phyloP scores from a whole-genome alignment of 1,139 yeast genomes.

The Sugiyamaella pinicola region DNA sequence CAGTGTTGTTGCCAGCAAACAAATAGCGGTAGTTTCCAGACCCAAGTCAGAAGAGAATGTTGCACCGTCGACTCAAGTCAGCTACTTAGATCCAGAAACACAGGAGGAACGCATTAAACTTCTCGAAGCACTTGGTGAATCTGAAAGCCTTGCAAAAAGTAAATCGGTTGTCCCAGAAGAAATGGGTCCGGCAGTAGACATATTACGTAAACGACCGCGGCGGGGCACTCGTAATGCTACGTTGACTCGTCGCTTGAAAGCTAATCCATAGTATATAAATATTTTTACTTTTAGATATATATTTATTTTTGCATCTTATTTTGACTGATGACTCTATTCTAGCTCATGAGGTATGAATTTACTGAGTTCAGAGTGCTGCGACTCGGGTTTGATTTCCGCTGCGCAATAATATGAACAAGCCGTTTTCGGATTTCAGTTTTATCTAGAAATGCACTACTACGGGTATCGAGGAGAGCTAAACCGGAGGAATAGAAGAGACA shows the following conservation, averaged over 20 bases:
- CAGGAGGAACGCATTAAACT: constrained; percentile 31
- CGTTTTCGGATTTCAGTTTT: constrained; percentile 56
- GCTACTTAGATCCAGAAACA: constrained; percentile 34
- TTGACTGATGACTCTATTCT: too few species aligned
- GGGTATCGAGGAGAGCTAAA: constrained; percentile 42
- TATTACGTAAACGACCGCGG: constrained; percentile 17
- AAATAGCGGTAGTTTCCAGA: background rate
- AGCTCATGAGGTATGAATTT: constrained; percentile 36
- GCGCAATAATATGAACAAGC: constrained; percentile 52
- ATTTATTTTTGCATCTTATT: too few species aligned
- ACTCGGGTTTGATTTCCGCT: constrained; percentile 66
- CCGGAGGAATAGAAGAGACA: constrained; percentile 50
- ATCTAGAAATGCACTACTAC: constrained; percentile 32
- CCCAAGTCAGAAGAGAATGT: background rate
- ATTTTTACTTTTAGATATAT: background rate
- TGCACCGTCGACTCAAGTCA: constrained; percentile 29
- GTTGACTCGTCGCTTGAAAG: constrained; percentile 12
- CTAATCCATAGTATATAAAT: background rate
- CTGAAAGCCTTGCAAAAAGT: constrained; percentile 14
- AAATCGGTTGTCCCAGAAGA: constrained; percentile 20
- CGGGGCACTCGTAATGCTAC: constrained; percentile 11
- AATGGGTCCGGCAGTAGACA: constrained; percentile 31
- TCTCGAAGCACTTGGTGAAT: constrained; percentile 34
- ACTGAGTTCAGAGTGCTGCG: constrained; percentile 65
- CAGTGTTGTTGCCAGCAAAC: background rate